Evolutionary conservation across 208 protist genomes (phyloP).

Genomic region (Trypanosoma lewisi): DNA sequence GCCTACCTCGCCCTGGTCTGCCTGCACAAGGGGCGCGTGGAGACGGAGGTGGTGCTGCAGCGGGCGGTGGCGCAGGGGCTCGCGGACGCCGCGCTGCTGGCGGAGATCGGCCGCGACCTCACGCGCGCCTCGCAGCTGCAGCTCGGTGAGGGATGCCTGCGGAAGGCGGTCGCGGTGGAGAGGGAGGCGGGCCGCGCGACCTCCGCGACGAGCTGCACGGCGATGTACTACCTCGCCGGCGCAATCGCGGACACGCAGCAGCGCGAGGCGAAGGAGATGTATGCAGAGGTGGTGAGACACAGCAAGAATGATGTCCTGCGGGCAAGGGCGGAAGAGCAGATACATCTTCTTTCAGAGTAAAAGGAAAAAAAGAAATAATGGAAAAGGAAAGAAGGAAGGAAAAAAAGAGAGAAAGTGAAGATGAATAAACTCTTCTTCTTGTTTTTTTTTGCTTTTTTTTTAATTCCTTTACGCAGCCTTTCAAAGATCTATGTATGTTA

Average conservation of each 20-base stretch:
- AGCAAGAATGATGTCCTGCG: slow-evolving; percentile 55
- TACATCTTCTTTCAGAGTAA: slow-evolving; percentile 30
- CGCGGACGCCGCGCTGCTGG: slow-evolving; percentile 54
- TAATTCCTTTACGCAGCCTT: too few species aligned
- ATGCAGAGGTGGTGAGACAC: slow-evolving; percentile 33
- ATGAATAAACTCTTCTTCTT: slow-evolving; percentile 7
- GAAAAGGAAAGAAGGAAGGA: not conserved
- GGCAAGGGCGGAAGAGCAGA: slow-evolving; percentile 74
- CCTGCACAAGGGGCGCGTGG: slow-evolving; percentile 35
- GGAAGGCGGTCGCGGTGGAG: slow-evolving; percentile 42
- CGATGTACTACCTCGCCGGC: slow-evolving; percentile 67
- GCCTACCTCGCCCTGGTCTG: slow-evolving; percentile 77
- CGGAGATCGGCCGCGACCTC: slow-evolving; percentile 75
- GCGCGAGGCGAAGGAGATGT: slow-evolving; percentile 54
- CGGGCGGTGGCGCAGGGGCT: slow-evolving; percentile 62
- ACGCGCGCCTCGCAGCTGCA: slow-evolving; percentile 31
- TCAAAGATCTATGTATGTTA: too few species aligned
- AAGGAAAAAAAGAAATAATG: slow-evolving; percentile 1
- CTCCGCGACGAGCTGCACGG: slow-evolving; percentile 23
- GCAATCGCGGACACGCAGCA: slow-evolving; percentile 41
- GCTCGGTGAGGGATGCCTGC: slow-evolving; percentile 57
- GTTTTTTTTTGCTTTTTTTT: not conserved
- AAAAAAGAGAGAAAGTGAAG: not conserved
- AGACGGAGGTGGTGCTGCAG: slow-evolving; percentile 64
- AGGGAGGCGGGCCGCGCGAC: slow-evolving; percentile 13